Evolutionary conservation across 306 rosid species (phyloP).

Genomic region (Carpinus viminea): DNA sequence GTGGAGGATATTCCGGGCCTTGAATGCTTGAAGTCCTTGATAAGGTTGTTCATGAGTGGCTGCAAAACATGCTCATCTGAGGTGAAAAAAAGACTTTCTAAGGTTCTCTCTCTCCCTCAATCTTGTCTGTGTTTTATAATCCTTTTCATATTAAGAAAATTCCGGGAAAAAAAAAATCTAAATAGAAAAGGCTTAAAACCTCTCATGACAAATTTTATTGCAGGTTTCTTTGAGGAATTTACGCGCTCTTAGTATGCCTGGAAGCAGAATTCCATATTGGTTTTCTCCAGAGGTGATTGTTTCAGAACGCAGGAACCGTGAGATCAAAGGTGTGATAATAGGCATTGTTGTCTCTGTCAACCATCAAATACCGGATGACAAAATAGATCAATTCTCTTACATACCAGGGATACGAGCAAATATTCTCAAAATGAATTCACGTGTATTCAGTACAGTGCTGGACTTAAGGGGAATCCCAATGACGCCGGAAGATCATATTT

Average conservation of each 20-base stretch:
- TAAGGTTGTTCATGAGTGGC: constrained; percentile 47
- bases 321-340: constrained; percentile 40
- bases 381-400: constrained; percentile 14
- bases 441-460: constrained; percentile 25
- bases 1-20: constrained; percentile 61
- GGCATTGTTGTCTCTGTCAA: constrained; percentile 50
- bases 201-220: constrained; percentile 11
- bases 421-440: constrained; percentile 41
- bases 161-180: too few relatives aligned
- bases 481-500: constrained; percentile 49
- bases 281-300: constrained; percentile 43
- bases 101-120: constrained; percentile 42
- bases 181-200: background rate
- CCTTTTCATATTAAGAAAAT: background rate
- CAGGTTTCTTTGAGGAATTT: constrained; percentile 60
- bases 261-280: constrained; percentile 62
- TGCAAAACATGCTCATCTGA: constrained; percentile 52
- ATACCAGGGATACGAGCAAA: constrained; percentile 42
- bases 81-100: constrained; percentile 46
- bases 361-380: constrained; percentile 30
- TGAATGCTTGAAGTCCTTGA: constrained; percentile 60
- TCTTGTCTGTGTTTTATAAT: background rate
- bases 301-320: constrained; percentile 35
- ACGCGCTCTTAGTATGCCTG: constrained; percentile 57
- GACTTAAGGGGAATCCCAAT: constrained; percentile 46